Evolutionary conservation across 2,329 filamentous ascomycete species (phyloP).

Genomic region (Xenosphaeropsis pyriputrescens): DNA sequence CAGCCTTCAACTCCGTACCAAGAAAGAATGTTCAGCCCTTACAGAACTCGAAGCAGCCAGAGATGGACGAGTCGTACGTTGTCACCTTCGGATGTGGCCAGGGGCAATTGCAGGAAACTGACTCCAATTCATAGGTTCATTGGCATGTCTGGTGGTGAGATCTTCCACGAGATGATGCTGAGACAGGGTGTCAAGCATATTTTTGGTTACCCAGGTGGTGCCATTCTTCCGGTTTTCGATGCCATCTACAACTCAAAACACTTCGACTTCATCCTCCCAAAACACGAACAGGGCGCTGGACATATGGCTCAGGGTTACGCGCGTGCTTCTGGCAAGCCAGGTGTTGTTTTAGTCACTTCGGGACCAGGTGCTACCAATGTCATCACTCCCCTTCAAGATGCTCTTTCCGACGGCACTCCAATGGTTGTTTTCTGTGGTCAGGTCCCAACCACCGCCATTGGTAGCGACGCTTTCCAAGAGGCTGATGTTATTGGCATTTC

Average conservation of each 20-base stretch:
- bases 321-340: constrained; percentile 81
- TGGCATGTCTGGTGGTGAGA: constrained; percentile 87
- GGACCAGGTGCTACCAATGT: constrained; percentile 95
- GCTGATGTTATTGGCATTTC: constrained; percentile 91
- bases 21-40: constrained; percentile 47
- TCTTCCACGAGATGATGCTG: constrained; percentile 99
- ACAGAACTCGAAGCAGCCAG: constrained; percentile 39
- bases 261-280: constrained; percentile 89
- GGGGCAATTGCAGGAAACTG: background rate
- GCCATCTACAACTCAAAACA: constrained; percentile 97
- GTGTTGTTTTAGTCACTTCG: constrained; percentile 92
- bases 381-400: constrained; percentile 91
- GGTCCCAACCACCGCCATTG: constrained; percentile 79
- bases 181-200: constrained; percentile 84
- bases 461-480: constrained; percentile 94
- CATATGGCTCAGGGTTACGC: constrained; percentile 99
- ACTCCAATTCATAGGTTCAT: constrained; percentile 49
- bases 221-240: constrained; percentile 95
- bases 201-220: constrained; percentile 59
- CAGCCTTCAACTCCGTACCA: constrained; percentile 37
- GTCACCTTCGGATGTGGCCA: constrained; percentile 1
- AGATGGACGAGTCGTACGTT: constrained; percentile 71
- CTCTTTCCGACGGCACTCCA: constrained; percentile 85
- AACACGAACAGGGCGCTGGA: constrained; percentile 93
- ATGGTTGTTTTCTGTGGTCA: constrained; percentile 94